These are phyloP conservation scores for Verbascum thapsus DNA, from an alignment of 257 asterid species.

Conservation along the genomic window DNA sequence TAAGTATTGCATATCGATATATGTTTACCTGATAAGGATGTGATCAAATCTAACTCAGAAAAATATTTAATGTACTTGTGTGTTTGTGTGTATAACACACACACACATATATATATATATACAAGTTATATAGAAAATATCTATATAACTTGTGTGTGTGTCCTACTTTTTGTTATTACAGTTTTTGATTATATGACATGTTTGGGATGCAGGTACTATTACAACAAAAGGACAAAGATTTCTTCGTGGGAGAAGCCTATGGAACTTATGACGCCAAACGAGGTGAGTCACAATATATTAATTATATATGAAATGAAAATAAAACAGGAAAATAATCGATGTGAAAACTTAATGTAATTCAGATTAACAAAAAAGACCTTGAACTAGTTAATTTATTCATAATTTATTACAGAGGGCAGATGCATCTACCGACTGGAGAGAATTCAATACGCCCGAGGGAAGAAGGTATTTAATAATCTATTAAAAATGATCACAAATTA, in stretches of 20 bases:
- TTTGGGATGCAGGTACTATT: constrained; percentile 61
- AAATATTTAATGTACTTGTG: background rate
- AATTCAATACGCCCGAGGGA: constrained; percentile 69
- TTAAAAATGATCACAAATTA: background rate
- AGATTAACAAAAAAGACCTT: constrained; percentile 3
- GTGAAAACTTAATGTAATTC: background rate
- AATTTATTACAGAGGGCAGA: constrained; percentile 83
- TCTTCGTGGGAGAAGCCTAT: constrained; percentile 92
- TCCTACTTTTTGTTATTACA: too few relatives aligned
- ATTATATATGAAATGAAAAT: background rate
- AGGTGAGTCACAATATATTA: constrained; percentile 62
- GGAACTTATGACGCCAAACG: constrained; percentile 80
- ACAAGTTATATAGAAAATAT: constrained; percentile 6
- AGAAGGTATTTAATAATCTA: constrained; percentile 53
- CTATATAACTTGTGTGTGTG: background rate
- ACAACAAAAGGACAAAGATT: constrained; percentile 67
- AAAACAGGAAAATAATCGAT: constrained; percentile 6
- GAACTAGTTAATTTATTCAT: background rate
- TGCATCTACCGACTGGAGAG: constrained; percentile 95
- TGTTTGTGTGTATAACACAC: too few relatives aligned
- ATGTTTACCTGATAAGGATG: background rate
- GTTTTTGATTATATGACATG: constrained; percentile 2
- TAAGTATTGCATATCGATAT: constrained; percentile 4
- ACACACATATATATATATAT: too few relatives aligned
- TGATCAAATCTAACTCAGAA: constrained; percentile 4